Conservation (phyloP, 306 rosid species). For the Lathyrus aphaca region DNA sequence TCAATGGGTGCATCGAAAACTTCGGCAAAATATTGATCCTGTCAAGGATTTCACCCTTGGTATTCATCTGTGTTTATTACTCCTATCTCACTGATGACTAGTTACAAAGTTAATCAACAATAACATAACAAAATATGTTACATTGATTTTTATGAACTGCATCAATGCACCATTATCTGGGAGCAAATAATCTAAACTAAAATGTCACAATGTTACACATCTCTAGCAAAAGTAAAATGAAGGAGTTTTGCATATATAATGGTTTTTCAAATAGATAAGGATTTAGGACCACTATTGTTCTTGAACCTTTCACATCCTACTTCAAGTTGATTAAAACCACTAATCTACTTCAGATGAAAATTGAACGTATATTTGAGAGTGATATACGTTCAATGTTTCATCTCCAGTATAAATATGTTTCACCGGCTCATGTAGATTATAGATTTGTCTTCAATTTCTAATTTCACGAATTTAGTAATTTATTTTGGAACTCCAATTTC, state of each 20-base stretch:
- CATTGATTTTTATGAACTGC: not conserved
- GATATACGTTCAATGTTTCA: no score
- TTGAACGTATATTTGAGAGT: not conserved
- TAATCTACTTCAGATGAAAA: conserved; percentile 14
- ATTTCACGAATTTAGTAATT: conserved; percentile 38
- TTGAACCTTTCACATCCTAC: conserved; percentile 21
- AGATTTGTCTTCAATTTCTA: conserved; percentile 30
- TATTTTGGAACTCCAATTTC: conserved; percentile 49
- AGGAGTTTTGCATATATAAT: conserved; percentile 15
- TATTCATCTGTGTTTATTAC: conserved; percentile 48
- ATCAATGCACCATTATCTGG: not conserved
- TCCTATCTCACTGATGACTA: conserved; percentile 16
- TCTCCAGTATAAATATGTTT: conserved; percentile 8
- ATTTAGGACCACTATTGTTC: conserved; percentile 18
- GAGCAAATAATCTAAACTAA: conserved; percentile 7
- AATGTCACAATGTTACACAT: conserved; percentile 6
- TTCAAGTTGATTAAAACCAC: conserved; percentile 14
- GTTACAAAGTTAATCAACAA: conserved; percentile 17
- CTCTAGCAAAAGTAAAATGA: not conserved
- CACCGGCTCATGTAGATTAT: conserved; percentile 26
- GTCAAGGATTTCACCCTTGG: conserved; percentile 71
- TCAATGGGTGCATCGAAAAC: conserved; percentile 82
- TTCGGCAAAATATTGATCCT: conserved; percentile 65
- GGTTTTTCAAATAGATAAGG: conserved; percentile 16
- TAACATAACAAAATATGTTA: conserved; percentile 19